These are phyloP conservation scores for Yarrowia sp. DNA, from an alignment of 805 yeast genomes.

Conservation along the genomic window DNA sequence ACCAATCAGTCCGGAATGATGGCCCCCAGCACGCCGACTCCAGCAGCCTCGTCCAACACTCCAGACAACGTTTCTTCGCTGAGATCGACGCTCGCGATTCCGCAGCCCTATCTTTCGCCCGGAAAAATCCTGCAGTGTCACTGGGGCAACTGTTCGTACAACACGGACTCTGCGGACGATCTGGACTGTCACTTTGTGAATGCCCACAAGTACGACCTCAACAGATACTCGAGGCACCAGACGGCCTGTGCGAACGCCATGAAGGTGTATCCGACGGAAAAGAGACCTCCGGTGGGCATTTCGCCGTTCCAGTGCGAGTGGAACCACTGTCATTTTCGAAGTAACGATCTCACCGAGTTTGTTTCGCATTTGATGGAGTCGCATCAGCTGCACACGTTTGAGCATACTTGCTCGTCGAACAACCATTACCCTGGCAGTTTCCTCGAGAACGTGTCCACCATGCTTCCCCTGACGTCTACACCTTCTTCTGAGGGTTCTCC, in stretches of 20 bases:
- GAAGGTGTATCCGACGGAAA: conserved; percentile 26
- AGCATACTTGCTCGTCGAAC: conserved; percentile 23
- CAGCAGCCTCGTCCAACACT: neutral
- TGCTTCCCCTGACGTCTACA: neutral
- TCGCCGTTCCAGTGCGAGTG: conserved; percentile 60
- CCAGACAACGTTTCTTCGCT: conserved; percentile 1
- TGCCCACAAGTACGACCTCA: conserved; percentile 31
- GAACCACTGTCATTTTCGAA: conserved; percentile 63
- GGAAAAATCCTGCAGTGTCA: conserved; percentile 45
- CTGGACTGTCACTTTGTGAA: conserved; percentile 49
- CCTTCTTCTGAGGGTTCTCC: neutral
- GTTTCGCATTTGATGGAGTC: conserved; percentile 56
- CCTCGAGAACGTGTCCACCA: conserved; percentile 27
- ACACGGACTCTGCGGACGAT: conserved; percentile 42
- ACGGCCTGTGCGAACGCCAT: conserved; percentile 24
- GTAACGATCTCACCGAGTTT: conserved; percentile 52
- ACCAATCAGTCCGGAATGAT: too few species aligned
- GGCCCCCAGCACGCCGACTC: neutral
- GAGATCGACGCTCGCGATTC: neutral
- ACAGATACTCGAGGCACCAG: conserved; percentile 27
- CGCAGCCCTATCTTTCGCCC: conserved; percentile 25
- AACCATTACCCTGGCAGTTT: conserved; percentile 30
- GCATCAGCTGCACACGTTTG: conserved; percentile 41
- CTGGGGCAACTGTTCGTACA: conserved; percentile 64
- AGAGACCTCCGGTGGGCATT: conserved; percentile 17